Conservation (phyloP, 768 basidiomycete genomes). For the Obba rivulosa region DNA sequence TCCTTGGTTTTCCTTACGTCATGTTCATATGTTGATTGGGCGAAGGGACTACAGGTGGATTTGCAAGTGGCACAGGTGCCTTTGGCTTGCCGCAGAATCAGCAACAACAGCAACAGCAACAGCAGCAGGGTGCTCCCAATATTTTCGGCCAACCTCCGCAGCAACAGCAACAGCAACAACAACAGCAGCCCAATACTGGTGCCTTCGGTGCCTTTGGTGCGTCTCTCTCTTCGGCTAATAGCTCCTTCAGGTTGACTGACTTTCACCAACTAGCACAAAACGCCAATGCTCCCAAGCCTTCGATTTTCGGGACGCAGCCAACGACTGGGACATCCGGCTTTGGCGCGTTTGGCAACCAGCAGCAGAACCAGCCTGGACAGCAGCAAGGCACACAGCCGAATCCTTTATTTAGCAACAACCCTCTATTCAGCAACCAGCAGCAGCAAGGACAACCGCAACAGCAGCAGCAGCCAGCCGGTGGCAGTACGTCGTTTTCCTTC, state of each 20-base stretch:
- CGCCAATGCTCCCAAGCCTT: constrained; percentile 35
- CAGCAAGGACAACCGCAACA: constrained; percentile 12
- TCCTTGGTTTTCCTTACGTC: background rate
- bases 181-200: constrained; percentile 12
- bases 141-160: constrained; percentile 32
- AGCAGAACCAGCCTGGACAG: constrained; percentile 32
- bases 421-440: constrained; percentile 2
- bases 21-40: background rate
- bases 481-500: background rate
- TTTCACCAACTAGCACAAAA: constrained; percentile 9
- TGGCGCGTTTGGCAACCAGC: constrained; percentile 29
- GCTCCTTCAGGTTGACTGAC: background rate
- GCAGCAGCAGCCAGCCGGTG: constrained; percentile 15
- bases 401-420: constrained; percentile 13
- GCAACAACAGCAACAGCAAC: constrained; percentile 20
- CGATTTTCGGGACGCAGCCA: constrained; percentile 43
- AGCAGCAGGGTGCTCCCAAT: constrained; percentile 22
- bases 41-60: constrained; percentile 16
- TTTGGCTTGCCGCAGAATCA: constrained; percentile 25
- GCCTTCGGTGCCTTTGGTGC: constrained; percentile 33
- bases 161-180: constrained; percentile 23
- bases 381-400: constrained; percentile 21
- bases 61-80: constrained; percentile 17
- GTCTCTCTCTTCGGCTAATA: constrained; percentile 3
- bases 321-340: constrained; percentile 24